Evolutionary conservation across 139 green algal species (phyloP).

Genomic region (Tetraselmis striata): DNA sequence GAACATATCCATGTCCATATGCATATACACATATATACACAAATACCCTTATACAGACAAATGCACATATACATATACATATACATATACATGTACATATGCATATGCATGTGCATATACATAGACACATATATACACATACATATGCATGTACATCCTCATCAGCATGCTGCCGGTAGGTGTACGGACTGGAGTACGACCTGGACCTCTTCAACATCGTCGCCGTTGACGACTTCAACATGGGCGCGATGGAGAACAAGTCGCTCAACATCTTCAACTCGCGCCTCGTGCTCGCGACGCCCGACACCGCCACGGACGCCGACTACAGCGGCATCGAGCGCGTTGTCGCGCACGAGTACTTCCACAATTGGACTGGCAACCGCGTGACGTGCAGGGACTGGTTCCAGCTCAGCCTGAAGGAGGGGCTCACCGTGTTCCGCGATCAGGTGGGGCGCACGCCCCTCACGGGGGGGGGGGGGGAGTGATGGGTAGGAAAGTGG

Average conservation of each 20-base stretch:
- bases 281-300: slow-evolving; percentile 80
- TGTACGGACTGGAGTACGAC: slow-evolving; percentile 92
- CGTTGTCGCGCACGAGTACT: slow-evolving; percentile 81
- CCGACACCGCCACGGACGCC: slow-evolving; percentile 84
- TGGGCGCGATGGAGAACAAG: slow-evolving; percentile 98
- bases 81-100: slow-evolving; percentile 31
- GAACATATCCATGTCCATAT: too few species aligned
- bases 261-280: slow-evolving; percentile 95
- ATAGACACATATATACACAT: too few species aligned
- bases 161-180: too few species aligned
- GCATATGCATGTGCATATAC: slow-evolving; percentile 3
- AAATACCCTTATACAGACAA: too few species aligned
- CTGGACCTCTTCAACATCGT: slow-evolving; percentile 92
- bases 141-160: too few species aligned
- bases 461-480: too few species aligned
- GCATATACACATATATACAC: too few species aligned
- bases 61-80: too few species aligned
- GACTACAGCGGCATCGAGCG: slow-evolving; percentile 91
- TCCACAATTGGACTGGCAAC: slow-evolving; percentile 72
- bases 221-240: slow-evolving; percentile 94
- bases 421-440: slow-evolving; percentile 95
- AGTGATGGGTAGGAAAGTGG: too few species aligned
- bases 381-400: slow-evolving; percentile 92
- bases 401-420: slow-evolving; percentile 98
- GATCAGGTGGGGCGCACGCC: too few species aligned